Percentiles rank a stretch among this genome's conserved stretches.
phyloP scores from a whole-genome alignment of 345 rosid genomes.

The Eucalyptus pauciflora region DNA sequence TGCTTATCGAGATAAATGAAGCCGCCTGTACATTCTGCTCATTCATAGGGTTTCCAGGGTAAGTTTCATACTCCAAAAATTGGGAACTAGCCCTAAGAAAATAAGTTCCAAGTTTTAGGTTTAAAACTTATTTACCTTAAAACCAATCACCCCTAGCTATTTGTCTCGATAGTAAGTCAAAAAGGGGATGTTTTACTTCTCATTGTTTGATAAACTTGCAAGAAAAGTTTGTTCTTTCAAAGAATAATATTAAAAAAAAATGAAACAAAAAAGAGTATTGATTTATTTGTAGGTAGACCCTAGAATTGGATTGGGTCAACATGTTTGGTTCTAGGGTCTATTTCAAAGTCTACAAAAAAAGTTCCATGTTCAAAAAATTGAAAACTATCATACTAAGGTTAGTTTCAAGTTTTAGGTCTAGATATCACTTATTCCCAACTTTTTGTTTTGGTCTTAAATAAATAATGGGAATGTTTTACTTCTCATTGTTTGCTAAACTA shows the following conservation, averaged over 20 bases:
- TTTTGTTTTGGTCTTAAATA: neutral
- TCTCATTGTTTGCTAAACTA: fast-evolving
- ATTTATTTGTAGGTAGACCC: neutral
- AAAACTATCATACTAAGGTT: fast-evolving
- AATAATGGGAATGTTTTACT: neutral
- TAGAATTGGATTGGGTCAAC: neutral
- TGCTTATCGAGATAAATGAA: no score
- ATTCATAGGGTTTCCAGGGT: neutral
- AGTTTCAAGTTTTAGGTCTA: fast-evolving
- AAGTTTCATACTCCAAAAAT: neutral
- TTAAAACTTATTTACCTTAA: fast-evolving
- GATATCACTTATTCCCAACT: fast-evolving
- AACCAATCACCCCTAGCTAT: fast-evolving
- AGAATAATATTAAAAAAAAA: neutral
- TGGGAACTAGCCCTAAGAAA: neutral
- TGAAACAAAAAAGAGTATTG: neutral
- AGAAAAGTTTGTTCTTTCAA: neutral
- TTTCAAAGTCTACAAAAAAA: no score
- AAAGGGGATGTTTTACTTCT: neutral
- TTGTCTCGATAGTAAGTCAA: neutral
- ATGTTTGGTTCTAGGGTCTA: fast-evolving
- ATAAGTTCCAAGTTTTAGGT: fast-evolving
- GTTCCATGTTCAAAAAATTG: fast-evolving
- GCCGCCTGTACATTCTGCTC: no score
- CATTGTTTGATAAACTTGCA: neutral